Percentiles rank a stretch among this genome's conserved stretches.
Conservation (phyloP, 1,139 yeast species). For the Hanseniaspora sp. region DNA sequence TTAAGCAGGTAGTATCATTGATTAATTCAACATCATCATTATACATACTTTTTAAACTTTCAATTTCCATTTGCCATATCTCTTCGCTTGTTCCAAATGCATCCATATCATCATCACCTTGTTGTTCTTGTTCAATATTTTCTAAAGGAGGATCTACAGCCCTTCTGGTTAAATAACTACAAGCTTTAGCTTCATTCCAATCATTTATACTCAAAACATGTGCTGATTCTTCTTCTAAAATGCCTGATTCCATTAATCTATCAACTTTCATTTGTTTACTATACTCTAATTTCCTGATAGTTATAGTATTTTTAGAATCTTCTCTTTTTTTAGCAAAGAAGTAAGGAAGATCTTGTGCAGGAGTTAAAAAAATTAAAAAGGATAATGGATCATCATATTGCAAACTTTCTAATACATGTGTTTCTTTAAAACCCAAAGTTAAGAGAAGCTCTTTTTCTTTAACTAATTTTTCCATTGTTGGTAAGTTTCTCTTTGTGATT, state of each 20-base stretch:
- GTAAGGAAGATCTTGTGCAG: slow-evolving; percentile 82
- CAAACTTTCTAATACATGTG: slow-evolving; percentile 65
- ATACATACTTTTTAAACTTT: slow-evolving; percentile 50
- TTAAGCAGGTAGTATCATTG: slow-evolving; percentile 24
- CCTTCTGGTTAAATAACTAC: slow-evolving; percentile 40
- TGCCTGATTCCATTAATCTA: slow-evolving; percentile 55
- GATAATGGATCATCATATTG: slow-evolving; percentile 58
- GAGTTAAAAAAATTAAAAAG: slow-evolving; percentile 78
- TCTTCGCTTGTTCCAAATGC: slow-evolving; percentile 24
- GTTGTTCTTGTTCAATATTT: slow-evolving; percentile 18
- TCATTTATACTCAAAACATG: slow-evolving; percentile 36
- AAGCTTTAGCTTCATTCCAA: slow-evolving; percentile 42
- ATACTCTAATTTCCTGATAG: slow-evolving; percentile 33
- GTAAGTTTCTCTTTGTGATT: slow-evolving; percentile 13
- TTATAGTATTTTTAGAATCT: slow-evolving; percentile 40
- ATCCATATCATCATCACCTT: slow-evolving; percentile 16
- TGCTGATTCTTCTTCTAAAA: slow-evolving; percentile 52
- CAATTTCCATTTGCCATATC: slow-evolving; percentile 70
- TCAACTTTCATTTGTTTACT: slow-evolving; percentile 38
- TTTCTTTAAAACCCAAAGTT: slow-evolving; percentile 52
- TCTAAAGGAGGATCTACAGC: slow-evolving; percentile 27
- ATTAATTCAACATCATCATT: slow-evolving; percentile 31
- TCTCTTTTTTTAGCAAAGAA: slow-evolving; percentile 34
- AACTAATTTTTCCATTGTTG: slow-evolving; percentile 18
- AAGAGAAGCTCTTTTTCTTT: slow-evolving; percentile 23